Evolutionary conservation across 257 asterid species (phyloP).

Genomic region (Ehretia macrophylla): DNA sequence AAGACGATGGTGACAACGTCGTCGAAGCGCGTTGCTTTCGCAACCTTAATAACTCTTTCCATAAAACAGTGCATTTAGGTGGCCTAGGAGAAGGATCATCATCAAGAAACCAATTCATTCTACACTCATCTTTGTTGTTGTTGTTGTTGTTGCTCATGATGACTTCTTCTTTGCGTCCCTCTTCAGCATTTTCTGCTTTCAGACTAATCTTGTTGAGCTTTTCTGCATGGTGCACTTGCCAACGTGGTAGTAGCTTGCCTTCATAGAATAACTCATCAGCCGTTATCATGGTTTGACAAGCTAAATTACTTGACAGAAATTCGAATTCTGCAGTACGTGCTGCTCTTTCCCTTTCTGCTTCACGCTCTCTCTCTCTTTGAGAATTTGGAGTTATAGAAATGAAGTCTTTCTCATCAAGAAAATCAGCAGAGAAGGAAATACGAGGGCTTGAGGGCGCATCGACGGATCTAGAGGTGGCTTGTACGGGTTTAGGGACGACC

Average conservation of each 20-base stretch:
- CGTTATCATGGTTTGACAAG: slow-evolving; percentile 39
- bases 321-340: slow-evolving; percentile 50
- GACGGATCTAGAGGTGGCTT: slow-evolving; percentile 13
- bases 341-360: slow-evolving; percentile 16
- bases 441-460: slow-evolving; percentile 49
- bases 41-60: slow-evolving; percentile 76
- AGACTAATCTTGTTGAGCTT: slow-evolving; percentile 44
- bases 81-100: slow-evolving; percentile 97
- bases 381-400: slow-evolving; percentile 67
- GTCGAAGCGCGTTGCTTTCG: slow-evolving; percentile 50
- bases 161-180: neutral
- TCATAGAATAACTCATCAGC: slow-evolving; percentile 74
- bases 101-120: slow-evolving; percentile 63
- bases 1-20: slow-evolving; percentile 45
- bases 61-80: slow-evolving; percentile 80
- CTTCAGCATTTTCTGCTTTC: slow-evolving; percentile 28
- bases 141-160: neutral
- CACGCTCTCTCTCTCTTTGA: slow-evolving; percentile 16
- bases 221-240: slow-evolving; percentile 53
- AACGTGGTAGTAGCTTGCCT: slow-evolving; percentile 70
- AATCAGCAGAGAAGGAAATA: slow-evolving; percentile 80
- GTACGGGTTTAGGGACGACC: slow-evolving; percentile 43
- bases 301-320: slow-evolving; percentile 46
- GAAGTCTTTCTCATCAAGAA: slow-evolving; percentile 67
- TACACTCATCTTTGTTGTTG: slow-evolving; percentile 32